Evolutionary conservation across 2,329 filamentous ascomycete species (phyloP).

Genomic region (Amphichorda felina): DNA sequence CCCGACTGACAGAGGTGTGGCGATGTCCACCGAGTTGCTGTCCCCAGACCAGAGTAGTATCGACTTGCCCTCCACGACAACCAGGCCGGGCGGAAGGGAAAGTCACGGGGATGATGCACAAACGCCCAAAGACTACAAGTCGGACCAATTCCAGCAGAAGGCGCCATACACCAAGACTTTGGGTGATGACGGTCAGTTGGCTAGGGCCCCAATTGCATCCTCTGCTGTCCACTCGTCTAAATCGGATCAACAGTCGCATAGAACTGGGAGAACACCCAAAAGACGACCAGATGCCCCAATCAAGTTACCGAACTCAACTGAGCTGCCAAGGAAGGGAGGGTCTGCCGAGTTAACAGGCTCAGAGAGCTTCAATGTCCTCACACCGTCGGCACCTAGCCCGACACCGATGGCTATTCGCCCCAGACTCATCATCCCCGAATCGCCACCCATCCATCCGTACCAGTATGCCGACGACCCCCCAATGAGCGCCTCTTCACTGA

Average conservation of each 20-base stretch:
- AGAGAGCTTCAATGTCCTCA: constrained; percentile 9
- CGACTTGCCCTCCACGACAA: no score
- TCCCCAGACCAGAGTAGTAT: background rate
- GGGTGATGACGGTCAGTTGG: no score
- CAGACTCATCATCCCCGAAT: constrained; percentile 12
- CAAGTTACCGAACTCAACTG: background rate
- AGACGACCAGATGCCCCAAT: background rate
- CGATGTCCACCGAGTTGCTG: background rate
- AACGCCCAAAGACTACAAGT: no score
- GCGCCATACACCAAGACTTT: no score
- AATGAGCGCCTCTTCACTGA: constrained; percentile 9
- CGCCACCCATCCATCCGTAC: constrained; percentile 5
- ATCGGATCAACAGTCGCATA: background rate
- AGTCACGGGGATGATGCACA: no score
- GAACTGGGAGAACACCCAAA: background rate
- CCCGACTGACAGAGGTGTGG: background rate
- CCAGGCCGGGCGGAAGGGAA: no score
- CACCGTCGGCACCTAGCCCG: constrained; percentile 20
- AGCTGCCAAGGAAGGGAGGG: background rate
- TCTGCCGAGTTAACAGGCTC: background rate
- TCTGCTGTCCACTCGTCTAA: background rate
- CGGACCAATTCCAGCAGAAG: no score
- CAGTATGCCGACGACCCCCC: constrained; percentile 5
- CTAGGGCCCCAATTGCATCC: no score
- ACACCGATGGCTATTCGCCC: constrained; percentile 17